Base-by-base conservation (phyloP, 1,139 yeast species). In the Saccharomyces uvarum region DNA sequence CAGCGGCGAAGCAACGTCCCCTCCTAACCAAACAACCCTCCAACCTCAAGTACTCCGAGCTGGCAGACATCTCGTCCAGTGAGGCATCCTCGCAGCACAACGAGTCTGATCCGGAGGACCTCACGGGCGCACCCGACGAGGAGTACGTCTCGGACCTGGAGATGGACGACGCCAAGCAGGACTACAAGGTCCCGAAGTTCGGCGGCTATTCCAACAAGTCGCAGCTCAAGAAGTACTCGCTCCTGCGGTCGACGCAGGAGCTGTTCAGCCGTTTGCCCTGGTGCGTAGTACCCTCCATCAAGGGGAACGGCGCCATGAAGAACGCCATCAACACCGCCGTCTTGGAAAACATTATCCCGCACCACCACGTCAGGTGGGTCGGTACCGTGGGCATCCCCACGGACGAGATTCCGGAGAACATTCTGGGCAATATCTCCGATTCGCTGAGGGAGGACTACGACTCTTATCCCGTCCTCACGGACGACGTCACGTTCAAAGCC, bases 331-430 rank as follows among this genome's bases (percentile, higher is more conserved):
- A 79, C 52, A 73, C 85, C 7, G 86, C 95, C 0, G 61, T 74
- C 27, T 67, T 72, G 3, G 80, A 79, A 41, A 73, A 75, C 6
- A 74, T 77, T 1, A 73, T 82, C 13, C 74, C 77, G 6, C 44
- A 38, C 44, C 74, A 77, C 4, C 70, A 77, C 1, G 77, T 81
- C 51, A 75, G 74, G 57, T 93, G 97, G 96, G 82, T 91, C 2
- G 99, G 99, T 11, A 84, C 96, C 0, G 73, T 88, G 50, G 95
- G 97, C 27, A 85, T 90, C 78, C 96, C 98, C 24, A 86, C 93
- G 16, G 97, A 93, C 70, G 83, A 80, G 41, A 79, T 93, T 19
- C 86, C 93, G 2, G 72, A 73, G 0, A 67, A 70, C 0, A 83
- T 85, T 2, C 81, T 80, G 58, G 59, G 66, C 4, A 76, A 77